Percentiles rank a stretch among this genome's conserved stretches.
Conservation (phyloP, 73 alveolate species). For the Halteria grandinella region DNA sequence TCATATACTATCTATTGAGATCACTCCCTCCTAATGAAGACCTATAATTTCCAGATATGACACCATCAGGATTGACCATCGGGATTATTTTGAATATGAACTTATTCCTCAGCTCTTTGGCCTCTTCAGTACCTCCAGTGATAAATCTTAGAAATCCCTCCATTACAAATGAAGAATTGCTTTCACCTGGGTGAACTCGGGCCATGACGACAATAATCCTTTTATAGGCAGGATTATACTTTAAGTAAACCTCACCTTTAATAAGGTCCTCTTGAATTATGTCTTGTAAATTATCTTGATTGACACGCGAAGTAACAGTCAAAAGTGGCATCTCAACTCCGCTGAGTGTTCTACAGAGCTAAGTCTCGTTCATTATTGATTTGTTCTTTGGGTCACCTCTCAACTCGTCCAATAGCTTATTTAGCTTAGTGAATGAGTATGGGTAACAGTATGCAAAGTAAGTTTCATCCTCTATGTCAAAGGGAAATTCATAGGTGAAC, state of each 20-base stretch:
- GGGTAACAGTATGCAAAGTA: constrained; percentile 59
- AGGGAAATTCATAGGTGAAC: constrained; percentile 28
- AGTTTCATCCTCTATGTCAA: constrained; percentile 37
- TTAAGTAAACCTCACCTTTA: constrained; percentile 6
- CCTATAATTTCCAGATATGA: constrained; percentile 78
- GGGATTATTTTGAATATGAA: constrained; percentile 77
- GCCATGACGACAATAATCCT: constrained; percentile 71
- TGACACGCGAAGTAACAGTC: constrained; percentile 46
- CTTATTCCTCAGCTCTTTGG: constrained; percentile 72
- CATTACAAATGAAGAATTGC: constrained; percentile 72
- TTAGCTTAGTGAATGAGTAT: constrained; percentile 35
- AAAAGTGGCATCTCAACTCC: constrained; percentile 64
- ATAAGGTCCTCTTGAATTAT: constrained; percentile 12
- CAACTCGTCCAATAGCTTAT: background rate
- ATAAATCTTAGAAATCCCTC: constrained; percentile 76
- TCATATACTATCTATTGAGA: constrained; percentile 75
- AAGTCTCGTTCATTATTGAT: background rate
- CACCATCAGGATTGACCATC: constrained; percentile 89
- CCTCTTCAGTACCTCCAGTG: constrained; percentile 70
- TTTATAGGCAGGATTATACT: constrained; percentile 30
- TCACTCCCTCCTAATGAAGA: constrained; percentile 83
- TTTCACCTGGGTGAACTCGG: constrained; percentile 86
- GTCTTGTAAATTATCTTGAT: background rate
- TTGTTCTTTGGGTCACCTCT: background rate
- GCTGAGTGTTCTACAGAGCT: constrained; percentile 40